These are phyloP conservation scores for Pelagomonas calceolata DNA, from an alignment of 108 stramenopile species.

Conservation along the genomic window DNA sequence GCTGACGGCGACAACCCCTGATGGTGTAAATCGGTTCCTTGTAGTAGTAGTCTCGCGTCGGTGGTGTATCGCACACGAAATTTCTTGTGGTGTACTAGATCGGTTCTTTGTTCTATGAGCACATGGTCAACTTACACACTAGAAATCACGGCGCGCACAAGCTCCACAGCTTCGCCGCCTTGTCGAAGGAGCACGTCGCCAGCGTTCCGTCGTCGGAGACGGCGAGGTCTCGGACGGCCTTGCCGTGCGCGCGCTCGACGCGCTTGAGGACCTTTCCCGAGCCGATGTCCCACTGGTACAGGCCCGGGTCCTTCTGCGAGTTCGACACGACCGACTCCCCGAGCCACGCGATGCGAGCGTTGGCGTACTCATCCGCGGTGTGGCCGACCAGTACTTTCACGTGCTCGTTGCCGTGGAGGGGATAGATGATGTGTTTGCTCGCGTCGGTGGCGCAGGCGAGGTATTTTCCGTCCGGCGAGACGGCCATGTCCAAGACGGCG, in stretches of 20 bases:
- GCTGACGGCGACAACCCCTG: too few relatives aligned
- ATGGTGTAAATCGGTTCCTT: too few relatives aligned
- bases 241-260: conserved; percentile 9
- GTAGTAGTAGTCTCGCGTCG: too few relatives aligned
- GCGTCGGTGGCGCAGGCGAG: conserved; percentile 22
- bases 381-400: conserved; percentile 22
- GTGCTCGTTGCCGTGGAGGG: conserved; percentile 14
- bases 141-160: too few relatives aligned
- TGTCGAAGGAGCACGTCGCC: conserved; percentile 25
- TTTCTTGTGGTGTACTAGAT: too few relatives aligned
- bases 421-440: conserved; percentile 20
- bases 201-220: conserved; percentile 6
- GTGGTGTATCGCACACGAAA: too few relatives aligned
- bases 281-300: conserved; percentile 20
- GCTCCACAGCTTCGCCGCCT: conserved; percentile 20
- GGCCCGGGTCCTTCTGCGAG: conserved; percentile 11
- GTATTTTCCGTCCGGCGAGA: conserved; percentile 17
- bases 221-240: conserved; percentile 18
- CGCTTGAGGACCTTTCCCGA: conserved; percentile 8
- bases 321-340: conserved; percentile 21
- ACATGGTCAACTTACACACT: too few relatives aligned
- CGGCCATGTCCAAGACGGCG: conserved; percentile 17
- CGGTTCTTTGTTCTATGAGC: too few relatives aligned
- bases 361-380: conserved; percentile 21
- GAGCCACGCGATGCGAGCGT: conserved; percentile 19